Conservation (phyloP, 176 grass and related monocot species). For the Aegilops bicornis region DNA sequence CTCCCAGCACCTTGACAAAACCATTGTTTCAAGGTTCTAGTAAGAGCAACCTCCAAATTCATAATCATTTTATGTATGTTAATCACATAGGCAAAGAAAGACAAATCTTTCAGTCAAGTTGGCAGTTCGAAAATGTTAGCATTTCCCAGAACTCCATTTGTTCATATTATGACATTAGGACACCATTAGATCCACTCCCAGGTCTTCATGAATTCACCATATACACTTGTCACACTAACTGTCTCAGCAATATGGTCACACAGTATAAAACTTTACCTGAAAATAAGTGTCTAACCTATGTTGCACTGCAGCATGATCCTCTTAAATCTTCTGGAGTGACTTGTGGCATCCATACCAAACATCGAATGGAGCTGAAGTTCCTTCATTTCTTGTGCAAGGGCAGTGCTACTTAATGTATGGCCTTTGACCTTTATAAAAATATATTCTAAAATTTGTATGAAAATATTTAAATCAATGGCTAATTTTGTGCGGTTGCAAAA, state of each 20-base stretch:
- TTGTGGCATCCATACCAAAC: constrained; percentile 15
- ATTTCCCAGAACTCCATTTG: neutral
- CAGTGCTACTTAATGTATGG: too few relatives aligned
- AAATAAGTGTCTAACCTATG: constrained; percentile 6
- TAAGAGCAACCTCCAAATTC: neutral
- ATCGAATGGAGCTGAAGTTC: neutral
- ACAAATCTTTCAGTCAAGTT: neutral
- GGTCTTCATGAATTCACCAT: neutral
- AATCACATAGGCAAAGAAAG: neutral
- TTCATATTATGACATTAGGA: neutral
- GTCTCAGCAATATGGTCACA: neutral
- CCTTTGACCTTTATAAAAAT: too few relatives aligned
- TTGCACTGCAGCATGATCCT: neutral
- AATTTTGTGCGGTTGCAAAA: too few relatives aligned
- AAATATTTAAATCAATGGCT: too few relatives aligned
- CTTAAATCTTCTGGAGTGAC: constrained; percentile 26
- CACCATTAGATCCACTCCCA: neutral
- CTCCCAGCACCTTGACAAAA: neutral
- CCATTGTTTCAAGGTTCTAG: neutral
- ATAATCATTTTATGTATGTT: neutral
- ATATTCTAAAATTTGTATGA: too few relatives aligned
- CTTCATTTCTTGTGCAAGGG: neutral
- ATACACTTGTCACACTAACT: constrained; percentile 11
- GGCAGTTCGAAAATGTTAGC: neutral
- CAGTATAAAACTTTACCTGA: neutral